A percentile compares a stretch with the other conserved stretches of the same genome.
Conservation (phyloP, 768 basidiomycete genomes). For the Rhodotorula babjevae region DNA sequence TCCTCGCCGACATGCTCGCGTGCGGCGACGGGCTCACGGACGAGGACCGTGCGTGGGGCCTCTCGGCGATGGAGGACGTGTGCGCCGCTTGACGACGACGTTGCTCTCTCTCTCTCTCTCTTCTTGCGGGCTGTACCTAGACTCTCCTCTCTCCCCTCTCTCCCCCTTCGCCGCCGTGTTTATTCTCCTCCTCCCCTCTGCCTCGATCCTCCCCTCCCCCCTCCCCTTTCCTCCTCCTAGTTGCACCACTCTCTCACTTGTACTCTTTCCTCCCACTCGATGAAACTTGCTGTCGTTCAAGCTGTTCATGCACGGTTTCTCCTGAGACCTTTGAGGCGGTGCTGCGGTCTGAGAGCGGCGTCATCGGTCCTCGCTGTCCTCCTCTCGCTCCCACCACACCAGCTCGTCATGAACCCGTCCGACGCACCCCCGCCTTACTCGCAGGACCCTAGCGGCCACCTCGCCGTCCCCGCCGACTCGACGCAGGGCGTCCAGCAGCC, state of each 20-base stretch:
- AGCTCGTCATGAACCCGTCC: neutral
- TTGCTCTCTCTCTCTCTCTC: neutral
- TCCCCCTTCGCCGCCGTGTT: neutral
- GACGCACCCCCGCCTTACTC: constrained; percentile 26
- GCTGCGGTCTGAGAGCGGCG: too few species aligned
- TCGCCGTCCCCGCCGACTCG: neutral
- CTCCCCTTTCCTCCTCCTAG: too few species aligned
- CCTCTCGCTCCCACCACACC: too few species aligned
- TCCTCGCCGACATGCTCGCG: neutral
- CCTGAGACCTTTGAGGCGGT: too few species aligned
- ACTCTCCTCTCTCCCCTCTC: neutral
- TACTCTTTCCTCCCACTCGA: too few species aligned
- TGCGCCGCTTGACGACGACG: neutral
- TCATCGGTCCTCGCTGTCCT: too few species aligned
- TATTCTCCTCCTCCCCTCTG: neutral
- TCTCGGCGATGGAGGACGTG: neutral
- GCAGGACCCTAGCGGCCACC: constrained; percentile 6
- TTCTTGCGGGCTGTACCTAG: neutral
- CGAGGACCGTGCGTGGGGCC: neutral
- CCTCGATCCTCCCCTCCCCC: too few species aligned
- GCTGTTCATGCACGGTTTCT: too few species aligned
- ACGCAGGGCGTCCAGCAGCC: neutral
- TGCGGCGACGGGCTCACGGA: neutral
- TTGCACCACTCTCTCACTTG: too few species aligned
- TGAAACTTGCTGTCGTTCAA: too few species aligned